phyloP scores from a whole-genome alignment of 1,284 basidiomycete species.

The Apiotrichum brassicae region DNA sequence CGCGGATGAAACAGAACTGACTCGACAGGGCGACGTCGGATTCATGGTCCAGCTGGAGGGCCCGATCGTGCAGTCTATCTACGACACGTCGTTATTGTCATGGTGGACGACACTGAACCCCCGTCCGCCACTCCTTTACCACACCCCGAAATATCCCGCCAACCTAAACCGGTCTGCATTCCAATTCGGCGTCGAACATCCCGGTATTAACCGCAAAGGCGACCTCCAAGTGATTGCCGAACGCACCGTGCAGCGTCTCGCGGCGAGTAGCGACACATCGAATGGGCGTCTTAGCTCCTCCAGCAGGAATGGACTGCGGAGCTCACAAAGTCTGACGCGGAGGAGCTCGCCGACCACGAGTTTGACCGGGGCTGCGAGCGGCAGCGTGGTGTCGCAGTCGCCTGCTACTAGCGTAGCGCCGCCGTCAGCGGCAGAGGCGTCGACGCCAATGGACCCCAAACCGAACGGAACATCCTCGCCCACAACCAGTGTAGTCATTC shows the following conservation, averaged over 20 bases:
- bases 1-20: neutral
- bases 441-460: too few relatives aligned
- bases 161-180: constrained; percentile 5
- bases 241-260: constrained; percentile 13
- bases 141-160: constrained; percentile 12
- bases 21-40: constrained; percentile 51
- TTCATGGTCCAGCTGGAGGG: constrained; percentile 62
- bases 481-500: too few relatives aligned
- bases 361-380: neutral
- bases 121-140: constrained; percentile 51
- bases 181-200: constrained; percentile 21
- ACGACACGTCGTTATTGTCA: constrained; percentile 62
- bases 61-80: constrained; percentile 61
- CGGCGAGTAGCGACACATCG: neutral
- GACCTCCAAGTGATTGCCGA: constrained; percentile 7
- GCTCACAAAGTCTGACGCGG: neutral
- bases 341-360: neutral
- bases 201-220: neutral
- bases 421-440: too few relatives aligned
- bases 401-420: too few relatives aligned
- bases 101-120: constrained; percentile 57
- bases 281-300: neutral
- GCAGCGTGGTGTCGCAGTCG: neutral
- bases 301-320: neutral
- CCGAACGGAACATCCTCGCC: too few relatives aligned